Conservation (phyloP, 108 stramenopile genomes). For the Cylindrotheca closterium region DNA sequence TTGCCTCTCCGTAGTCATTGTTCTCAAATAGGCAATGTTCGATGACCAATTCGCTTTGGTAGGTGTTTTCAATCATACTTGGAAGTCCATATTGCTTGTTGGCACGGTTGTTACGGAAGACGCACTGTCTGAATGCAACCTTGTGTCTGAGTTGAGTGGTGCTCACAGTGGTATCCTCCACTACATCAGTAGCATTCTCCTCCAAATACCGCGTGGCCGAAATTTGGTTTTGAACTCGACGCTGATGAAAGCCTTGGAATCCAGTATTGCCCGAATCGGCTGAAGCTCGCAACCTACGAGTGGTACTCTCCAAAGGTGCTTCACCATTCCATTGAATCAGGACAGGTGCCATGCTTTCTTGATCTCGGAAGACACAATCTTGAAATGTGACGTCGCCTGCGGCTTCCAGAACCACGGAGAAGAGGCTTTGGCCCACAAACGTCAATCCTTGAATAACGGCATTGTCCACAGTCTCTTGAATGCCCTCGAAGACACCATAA, state of each 20-base stretch:
- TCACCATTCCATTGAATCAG: constrained; percentile 28
- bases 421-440: constrained; percentile 15
- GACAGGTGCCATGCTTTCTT: constrained; percentile 24
- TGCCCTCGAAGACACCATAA: constrained; percentile 16
- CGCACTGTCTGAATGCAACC: constrained; percentile 24
- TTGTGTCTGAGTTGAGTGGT: constrained; percentile 9
- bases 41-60: constrained; percentile 21
- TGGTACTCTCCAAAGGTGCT: background rate
- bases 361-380: constrained; percentile 32
- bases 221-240: background rate
- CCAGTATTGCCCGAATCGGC: background rate
- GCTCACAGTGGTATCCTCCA: too few species aligned
- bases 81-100: constrained; percentile 12
- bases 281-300: background rate
- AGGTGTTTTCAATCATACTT: constrained; percentile 32
- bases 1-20: constrained; percentile 18
- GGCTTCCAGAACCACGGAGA: constrained; percentile 21
- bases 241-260: constrained; percentile 1
- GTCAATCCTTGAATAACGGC: constrained; percentile 34
- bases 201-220: background rate
- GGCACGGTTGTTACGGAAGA: constrained; percentile 27
- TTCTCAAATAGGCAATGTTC: constrained; percentile 24
- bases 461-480: constrained; percentile 28
- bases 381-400: constrained; percentile 33
- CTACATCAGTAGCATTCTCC: background rate